phyloP scores from a whole-genome alignment of 768 basidiomycete genomes.

The Hysterangium stoloniferum region DNA sequence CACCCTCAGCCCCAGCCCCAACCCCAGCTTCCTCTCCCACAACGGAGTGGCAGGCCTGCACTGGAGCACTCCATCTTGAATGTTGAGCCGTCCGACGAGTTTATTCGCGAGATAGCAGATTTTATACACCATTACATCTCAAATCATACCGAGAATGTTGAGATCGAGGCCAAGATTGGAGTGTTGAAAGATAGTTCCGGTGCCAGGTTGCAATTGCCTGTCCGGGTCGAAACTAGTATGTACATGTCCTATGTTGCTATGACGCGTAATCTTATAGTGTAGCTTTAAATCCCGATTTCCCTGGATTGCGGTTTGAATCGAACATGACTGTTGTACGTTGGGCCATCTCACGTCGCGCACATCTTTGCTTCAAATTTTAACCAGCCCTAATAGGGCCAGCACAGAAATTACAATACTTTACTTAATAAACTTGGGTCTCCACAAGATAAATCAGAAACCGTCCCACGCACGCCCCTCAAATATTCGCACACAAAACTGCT shows the following conservation, averaged over 20 bases:
- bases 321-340: slow-evolving; percentile 81
- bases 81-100: slow-evolving; percentile 88
- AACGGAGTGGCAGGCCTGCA: slow-evolving; percentile 12
- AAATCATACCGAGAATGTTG: slow-evolving; percentile 49
- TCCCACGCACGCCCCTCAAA: slow-evolving; percentile 46
- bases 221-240: slow-evolving; percentile 80
- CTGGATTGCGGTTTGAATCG: slow-evolving; percentile 76
- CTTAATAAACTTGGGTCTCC: slow-evolving; percentile 74
- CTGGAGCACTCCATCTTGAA: slow-evolving; percentile 62
- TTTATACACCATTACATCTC: slow-evolving; percentile 71
- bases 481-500: slow-evolving; percentile 73
- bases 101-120: slow-evolving; percentile 86
- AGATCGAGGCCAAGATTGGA: slow-evolving; percentile 90
- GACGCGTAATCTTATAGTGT: neutral
- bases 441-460: slow-evolving; percentile 43
- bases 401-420: slow-evolving; percentile 76
- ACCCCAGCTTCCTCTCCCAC: neutral
- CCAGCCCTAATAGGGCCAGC: slow-evolving; percentile 55
- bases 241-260: slow-evolving; percentile 15
- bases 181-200: slow-evolving; percentile 53
- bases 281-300: slow-evolving; percentile 62
- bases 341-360: slow-evolving; percentile 9
- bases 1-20: slow-evolving; percentile 3
- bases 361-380: slow-evolving; percentile 16
- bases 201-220: slow-evolving; percentile 57